phyloP scores from a whole-genome alignment of 352 stramenopile genomes.

The Phytophthora hibernalis region DNA sequence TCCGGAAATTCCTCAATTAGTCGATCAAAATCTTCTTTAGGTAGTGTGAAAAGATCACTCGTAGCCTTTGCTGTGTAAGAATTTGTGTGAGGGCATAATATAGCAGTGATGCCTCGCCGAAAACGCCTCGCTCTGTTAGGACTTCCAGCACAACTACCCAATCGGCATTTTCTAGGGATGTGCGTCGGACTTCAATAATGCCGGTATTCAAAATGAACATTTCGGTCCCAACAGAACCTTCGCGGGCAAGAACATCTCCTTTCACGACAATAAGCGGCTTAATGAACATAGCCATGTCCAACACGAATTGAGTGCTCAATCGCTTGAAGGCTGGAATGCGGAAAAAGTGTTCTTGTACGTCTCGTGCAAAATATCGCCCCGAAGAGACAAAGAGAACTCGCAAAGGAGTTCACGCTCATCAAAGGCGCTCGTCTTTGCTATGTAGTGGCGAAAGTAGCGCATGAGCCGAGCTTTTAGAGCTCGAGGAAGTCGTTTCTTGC shows the following conservation, averaged over 20 bases:
- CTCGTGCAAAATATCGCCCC: conserved; percentile 77
- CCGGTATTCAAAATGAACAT: conserved; percentile 88
- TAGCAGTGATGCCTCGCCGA: conserved; percentile 73
- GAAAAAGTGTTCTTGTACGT: conserved; percentile 84
- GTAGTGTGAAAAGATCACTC: conserved; percentile 80
- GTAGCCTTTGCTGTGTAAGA: conserved; percentile 76
- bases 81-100: conserved; percentile 82
- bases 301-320: conserved; percentile 79
- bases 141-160: conserved; percentile 84
- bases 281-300: conserved; percentile 90
- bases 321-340: conserved; percentile 73
- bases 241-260: conserved; percentile 67
- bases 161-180: conserved; percentile 49
- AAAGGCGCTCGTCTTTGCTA: conserved; percentile 78
- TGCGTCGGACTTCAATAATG: conserved; percentile 75
- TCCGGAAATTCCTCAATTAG: conserved; percentile 86
- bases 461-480: conserved; percentile 57
- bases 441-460: conserved; percentile 85
- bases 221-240: conserved; percentile 73
- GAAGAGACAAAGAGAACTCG: conserved; percentile 79
- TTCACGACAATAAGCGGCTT: conserved; percentile 79
- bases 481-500: conserved; percentile 65
- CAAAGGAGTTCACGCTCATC: conserved; percentile 78
- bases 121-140: conserved; percentile 69
- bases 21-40: conserved; percentile 83